Base-by-base conservation (phyloP, 306 rosid genomes). In the Corylus avellana region DNA sequence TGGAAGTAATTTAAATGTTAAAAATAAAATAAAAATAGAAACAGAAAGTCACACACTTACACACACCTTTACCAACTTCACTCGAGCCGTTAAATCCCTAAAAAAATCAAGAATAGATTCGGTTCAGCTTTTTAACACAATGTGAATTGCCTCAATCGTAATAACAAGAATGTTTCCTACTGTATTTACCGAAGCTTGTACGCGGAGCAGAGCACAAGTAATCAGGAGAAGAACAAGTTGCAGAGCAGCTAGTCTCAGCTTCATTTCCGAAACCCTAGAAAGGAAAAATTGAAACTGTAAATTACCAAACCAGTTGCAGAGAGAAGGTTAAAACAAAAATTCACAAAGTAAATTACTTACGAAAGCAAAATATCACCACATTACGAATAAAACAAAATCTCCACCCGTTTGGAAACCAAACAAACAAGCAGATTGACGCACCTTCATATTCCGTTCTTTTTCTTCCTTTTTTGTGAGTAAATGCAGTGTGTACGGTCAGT, bases 51-150 rank as follows among this genome's bases (percentile, higher is more conserved):
- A 42, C 51, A 66, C 48, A 27, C 37, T 20, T 8, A 35, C 61
- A 74, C 75, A 39, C 27, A 84, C 89, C 86, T 86, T 82, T 84
- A 64, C 54, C 37, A 47, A 18, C 80, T 86, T 75, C 82, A 66
- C 63, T 81, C 39, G 85, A 70, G 39, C 78, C 81, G 70, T 75
- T 82, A 56, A 66, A 74, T 54, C 79, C 75, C 91, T 88, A 72
- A 70, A 57, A 17, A 61, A 61, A 54, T 16, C 39, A 81, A 83
- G 22, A n/a, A 68, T 9, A 16, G 49, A 12, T 67, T 83, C 57
- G 46, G 70, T 73, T 54, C 61, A 55, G 72, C 70, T 63, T 10
- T 22, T 22, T 25, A 49, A 35, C 20, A 27, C 50, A 68, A 53
- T 50, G 51, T 39, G 64, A 61, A 46, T 51, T 55, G 4, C 58